These are phyloP conservation scores for Peniophora sp. DNA, from an alignment of 1,284 basidiomycete species.

Conservation along the genomic window DNA sequence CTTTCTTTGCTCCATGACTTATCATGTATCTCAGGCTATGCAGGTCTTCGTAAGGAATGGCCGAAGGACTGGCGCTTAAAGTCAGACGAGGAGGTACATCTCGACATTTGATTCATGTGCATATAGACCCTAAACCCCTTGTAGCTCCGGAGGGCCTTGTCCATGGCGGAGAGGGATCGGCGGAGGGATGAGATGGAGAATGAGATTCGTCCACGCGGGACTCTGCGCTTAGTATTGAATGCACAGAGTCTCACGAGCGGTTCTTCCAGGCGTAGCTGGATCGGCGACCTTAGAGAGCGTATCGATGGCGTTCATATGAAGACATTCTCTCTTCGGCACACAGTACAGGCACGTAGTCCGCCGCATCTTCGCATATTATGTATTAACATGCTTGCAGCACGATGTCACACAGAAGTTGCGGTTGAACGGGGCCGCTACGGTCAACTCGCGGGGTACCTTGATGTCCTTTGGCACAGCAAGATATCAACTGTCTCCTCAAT, in stretches of 20 bases:
- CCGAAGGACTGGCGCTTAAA: conserved; percentile 10
- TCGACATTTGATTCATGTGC: neutral
- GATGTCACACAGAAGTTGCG: neutral
- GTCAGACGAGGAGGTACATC: conserved; percentile 32
- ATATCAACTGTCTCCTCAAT: neutral
- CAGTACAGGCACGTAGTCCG: conserved; percentile 9
- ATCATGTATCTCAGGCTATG: conserved; percentile 30
- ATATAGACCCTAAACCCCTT: neutral
- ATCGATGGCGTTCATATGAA: conserved; percentile 25
- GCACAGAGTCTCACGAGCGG: conserved; percentile 19
- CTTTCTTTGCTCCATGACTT: neutral
- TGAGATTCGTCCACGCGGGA: conserved; percentile 16
- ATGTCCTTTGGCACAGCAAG: neutral
- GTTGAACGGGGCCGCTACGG: neutral
- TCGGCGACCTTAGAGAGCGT: conserved; percentile 23
- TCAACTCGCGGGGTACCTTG: neutral
- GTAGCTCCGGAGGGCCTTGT: conserved; percentile 8
- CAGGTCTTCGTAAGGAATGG: conserved; percentile 27
- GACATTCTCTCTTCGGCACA: conserved; percentile 19
- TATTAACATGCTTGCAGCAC: too few species aligned
- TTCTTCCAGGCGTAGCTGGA: neutral
- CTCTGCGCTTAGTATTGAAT: conserved; percentile 32
- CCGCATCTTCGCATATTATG: neutral
- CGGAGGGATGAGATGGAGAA: conserved; percentile 14
- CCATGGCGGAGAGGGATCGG: conserved; percentile 6